These are phyloP conservation scores for Solanum corneliomulleri DNA, from an alignment of 257 asterid species.

Conservation along the genomic window DNA sequence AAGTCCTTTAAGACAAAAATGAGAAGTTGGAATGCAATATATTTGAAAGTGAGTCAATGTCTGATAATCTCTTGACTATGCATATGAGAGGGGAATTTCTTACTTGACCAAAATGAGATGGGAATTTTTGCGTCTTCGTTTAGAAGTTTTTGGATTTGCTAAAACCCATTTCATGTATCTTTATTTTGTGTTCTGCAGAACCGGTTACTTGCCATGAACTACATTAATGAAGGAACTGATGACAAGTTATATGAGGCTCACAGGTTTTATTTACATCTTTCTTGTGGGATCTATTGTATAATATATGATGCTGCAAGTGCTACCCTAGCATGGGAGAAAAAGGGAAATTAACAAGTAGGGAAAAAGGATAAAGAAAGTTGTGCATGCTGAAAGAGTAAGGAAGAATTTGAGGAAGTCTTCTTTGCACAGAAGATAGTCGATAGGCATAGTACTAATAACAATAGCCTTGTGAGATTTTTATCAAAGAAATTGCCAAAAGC, in stretches of 20 bases:
- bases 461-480: not conserved
- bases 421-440: not conserved
- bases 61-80: not conserved
- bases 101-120: not conserved
- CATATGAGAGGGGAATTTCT: not conserved
- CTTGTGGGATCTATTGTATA: not conserved
- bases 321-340: not conserved
- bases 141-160: not conserved
- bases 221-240: slow-evolving; percentile 82
- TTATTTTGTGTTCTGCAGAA: slow-evolving; percentile 48
- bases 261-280: slow-evolving; percentile 40
- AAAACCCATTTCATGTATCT: not conserved
- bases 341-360: not conserved
- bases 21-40: not conserved
- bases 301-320: not conserved
- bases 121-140: not conserved
- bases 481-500: not conserved
- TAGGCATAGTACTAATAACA: not conserved
- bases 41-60: not conserved
- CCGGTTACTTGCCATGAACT: slow-evolving; percentile 99
- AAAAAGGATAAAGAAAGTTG: not conserved
- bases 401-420: not conserved
- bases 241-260: slow-evolving; percentile 80
- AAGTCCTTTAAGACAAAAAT: not conserved
- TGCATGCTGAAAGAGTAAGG: not conserved